Evolutionary conservation across 1,139 yeast genomes (phyloP).

Genomic region (Yamadazyma oceani): DNA sequence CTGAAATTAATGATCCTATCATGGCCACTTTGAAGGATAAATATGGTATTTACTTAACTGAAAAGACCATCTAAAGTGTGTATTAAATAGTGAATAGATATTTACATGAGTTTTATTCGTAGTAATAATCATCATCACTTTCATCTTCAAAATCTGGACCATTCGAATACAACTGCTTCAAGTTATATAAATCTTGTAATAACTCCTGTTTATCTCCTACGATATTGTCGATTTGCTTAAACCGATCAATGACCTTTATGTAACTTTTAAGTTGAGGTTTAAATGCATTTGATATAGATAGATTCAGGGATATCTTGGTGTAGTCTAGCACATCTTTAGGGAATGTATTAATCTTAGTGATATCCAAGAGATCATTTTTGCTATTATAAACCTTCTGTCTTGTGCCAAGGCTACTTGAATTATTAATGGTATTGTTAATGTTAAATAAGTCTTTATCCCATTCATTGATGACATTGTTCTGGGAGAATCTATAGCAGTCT

Average conservation of each 20-base stretch:
- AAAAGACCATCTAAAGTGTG: conserved; percentile 68
- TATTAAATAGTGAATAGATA: conserved; percentile 2
- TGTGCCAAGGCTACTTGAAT: conserved; percentile 9
- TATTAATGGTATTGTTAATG: conserved; percentile 16
- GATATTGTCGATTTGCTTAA: conserved; percentile 29
- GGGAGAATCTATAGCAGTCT: conserved; percentile 3
- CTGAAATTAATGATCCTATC: conserved; percentile 86
- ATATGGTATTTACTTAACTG: conserved; percentile 83
- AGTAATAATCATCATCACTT: conserved; percentile 18
- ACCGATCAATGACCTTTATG: conserved; percentile 43
- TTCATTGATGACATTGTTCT: conserved; percentile 19
- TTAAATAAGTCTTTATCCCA: conserved; percentile 15
- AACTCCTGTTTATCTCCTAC: conserved; percentile 71
- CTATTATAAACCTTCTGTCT: conserved; percentile 11
- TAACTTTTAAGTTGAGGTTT: conserved; percentile 47
- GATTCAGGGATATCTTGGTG: conserved; percentile 26
- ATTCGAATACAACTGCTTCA: conserved; percentile 11
- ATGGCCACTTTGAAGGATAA: conserved; percentile 89
- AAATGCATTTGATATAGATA: conserved; percentile 50
- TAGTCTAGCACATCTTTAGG: conserved; percentile 22
- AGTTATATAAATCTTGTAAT: conserved; percentile 48
- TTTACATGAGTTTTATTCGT: conserved; percentile 2
- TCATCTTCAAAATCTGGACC: conserved; percentile 21
- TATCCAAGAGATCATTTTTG: conserved; percentile 18
- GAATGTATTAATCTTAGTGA: conserved; percentile 32